These are phyloP conservation scores for Paspalum vaginatum DNA, from an alignment of 176 grass and related monocot genomes.

Conservation along the genomic window DNA sequence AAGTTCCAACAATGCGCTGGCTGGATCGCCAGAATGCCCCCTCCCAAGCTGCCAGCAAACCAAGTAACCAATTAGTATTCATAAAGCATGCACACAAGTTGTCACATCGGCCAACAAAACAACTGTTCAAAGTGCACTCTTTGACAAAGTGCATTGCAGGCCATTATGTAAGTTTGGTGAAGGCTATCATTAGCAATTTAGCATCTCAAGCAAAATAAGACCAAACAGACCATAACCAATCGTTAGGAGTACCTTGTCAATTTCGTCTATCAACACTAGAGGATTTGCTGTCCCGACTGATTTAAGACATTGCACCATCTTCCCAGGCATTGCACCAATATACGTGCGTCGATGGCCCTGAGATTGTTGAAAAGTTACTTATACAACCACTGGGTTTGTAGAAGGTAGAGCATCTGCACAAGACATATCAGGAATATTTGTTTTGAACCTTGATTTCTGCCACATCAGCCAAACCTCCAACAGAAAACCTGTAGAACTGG, in stretches of 20 bases:
- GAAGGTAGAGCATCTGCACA: slow-evolving; percentile 15
- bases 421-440: slow-evolving; percentile 28
- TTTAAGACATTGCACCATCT: slow-evolving; percentile 99
- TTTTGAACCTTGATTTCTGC: slow-evolving; percentile 93
- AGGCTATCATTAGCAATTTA: background rate
- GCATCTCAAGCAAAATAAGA: slow-evolving; percentile 34
- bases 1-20: slow-evolving; percentile 96
- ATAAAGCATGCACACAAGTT: slow-evolving; percentile 15
- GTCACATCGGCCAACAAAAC: slow-evolving; percentile 16
- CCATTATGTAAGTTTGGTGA: slow-evolving; percentile 37
- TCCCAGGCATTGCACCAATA: slow-evolving; percentile 98
- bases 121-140: slow-evolving; percentile 32
- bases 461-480: slow-evolving; percentile 98
- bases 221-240: background rate
- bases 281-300: slow-evolving; percentile 93
- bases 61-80: slow-evolving; percentile 29
- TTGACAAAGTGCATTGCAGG: slow-evolving; percentile 12
- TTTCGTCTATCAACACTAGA: slow-evolving; percentile 97
- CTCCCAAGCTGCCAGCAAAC: slow-evolving; percentile 71
- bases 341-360: slow-evolving; percentile 98
- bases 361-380: slow-evolving; percentile 48
- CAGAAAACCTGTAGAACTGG: slow-evolving; percentile 97
- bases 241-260: slow-evolving; percentile 81
- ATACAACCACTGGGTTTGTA: background rate
- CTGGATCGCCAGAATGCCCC: slow-evolving; percentile 97